Percentiles rank a stretch among this genome's conserved stretches.
phyloP scores from a whole-genome alignment of 1,284 basidiomycete genomes.

The Thecaphora thlaspeos region DNA sequence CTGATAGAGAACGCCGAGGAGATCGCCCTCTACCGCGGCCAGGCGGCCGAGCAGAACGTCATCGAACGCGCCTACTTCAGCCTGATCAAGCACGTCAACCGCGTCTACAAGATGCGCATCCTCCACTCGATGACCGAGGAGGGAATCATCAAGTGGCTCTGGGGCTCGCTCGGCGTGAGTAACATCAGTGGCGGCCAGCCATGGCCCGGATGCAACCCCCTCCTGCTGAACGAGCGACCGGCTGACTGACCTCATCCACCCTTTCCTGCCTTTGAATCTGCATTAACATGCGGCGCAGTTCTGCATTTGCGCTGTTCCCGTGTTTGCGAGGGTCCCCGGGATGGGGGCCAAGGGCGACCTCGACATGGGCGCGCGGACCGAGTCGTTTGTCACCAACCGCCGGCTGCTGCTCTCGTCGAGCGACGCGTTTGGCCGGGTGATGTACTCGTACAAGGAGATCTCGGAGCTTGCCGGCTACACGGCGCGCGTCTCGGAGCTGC shows the following conservation, averaged over 20 bases:
- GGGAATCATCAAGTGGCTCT: slow-evolving; percentile 91
- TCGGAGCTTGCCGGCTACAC: slow-evolving; percentile 95
- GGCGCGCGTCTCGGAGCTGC: slow-evolving; percentile 79
- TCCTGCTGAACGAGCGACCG: too few relatives aligned
- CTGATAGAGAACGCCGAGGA: slow-evolving; percentile 91
- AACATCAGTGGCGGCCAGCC: slow-evolving; percentile 1
- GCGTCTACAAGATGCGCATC: slow-evolving; percentile 76
- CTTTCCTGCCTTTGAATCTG: background rate
- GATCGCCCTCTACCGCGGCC: slow-evolving; percentile 85
- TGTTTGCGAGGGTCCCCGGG: slow-evolving; percentile 85
- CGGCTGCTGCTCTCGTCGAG: slow-evolving; percentile 72
- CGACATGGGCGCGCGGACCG: slow-evolving; percentile 55
- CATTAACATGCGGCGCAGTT: slow-evolving; percentile 59
- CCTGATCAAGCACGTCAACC: slow-evolving; percentile 83
- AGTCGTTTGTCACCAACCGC: slow-evolving; percentile 82
- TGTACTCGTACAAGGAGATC: slow-evolving; percentile 92
- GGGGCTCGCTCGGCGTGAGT: slow-evolving; percentile 86
- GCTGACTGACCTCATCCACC: slow-evolving; percentile 1
- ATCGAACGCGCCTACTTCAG: slow-evolving; percentile 87
- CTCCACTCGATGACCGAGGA: slow-evolving; percentile 81
- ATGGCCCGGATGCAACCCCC: too few relatives aligned
- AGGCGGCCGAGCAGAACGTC: slow-evolving; percentile 86
- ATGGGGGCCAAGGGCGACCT: slow-evolving; percentile 35
- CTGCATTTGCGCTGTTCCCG: slow-evolving; percentile 87
- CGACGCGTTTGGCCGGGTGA: slow-evolving; percentile 67